Evolutionary conservation across 1,284 basidiomycete genomes (phyloP).

Genomic region (Agaricales sp.): DNA sequence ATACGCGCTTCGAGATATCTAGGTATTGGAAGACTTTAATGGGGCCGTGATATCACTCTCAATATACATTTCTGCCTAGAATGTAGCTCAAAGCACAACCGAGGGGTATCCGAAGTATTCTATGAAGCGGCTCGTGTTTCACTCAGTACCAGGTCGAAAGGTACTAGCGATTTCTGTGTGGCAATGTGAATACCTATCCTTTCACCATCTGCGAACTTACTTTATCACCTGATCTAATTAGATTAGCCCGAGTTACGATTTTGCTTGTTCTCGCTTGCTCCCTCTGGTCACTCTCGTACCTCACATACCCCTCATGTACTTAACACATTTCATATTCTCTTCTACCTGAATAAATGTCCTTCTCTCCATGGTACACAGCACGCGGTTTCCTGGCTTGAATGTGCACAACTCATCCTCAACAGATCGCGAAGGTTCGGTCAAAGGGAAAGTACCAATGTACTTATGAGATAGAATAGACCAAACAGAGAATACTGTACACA

Average conservation of each 20-base stretch:
- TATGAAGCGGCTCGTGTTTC: slow-evolving; percentile 83
- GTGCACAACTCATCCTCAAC: too few species aligned
- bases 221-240: background rate
- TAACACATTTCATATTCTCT: background rate
- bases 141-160: slow-evolving; percentile 62
- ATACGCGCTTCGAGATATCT: slow-evolving; percentile 90
- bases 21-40: too few species aligned
- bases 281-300: background rate
- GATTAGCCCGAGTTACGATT: background rate
- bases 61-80: too few species aligned
- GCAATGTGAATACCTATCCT: slow-evolving; percentile 33
- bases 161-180: slow-evolving; percentile 42
- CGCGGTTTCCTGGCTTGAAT: too few species aligned
- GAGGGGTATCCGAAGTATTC: slow-evolving; percentile 89
- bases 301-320: background rate
- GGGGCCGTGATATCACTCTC: too few species aligned
- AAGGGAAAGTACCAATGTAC: too few species aligned
- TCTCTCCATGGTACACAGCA: too few species aligned
- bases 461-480: too few species aligned
- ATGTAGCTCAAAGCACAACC: slow-evolving; percentile 93
- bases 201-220: background rate
- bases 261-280: background rate
- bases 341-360: too few species aligned
- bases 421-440: too few species aligned
- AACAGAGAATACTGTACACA: too few species aligned